phyloP scores from a whole-genome alignment of 768 basidiomycete species.

The Sporobolomyces roseus region DNA sequence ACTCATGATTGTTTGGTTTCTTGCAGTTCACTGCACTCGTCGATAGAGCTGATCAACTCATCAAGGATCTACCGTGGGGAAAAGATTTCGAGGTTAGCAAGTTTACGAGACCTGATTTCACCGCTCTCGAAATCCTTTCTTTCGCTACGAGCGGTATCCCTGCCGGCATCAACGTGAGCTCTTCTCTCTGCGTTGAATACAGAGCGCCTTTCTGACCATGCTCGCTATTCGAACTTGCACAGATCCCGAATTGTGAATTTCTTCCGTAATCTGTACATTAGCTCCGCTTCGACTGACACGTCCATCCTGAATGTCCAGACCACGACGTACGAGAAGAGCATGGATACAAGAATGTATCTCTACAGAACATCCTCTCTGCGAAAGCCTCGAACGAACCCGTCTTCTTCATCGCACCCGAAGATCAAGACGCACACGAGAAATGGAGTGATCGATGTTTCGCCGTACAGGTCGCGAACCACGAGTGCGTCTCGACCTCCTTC shows the following conservation, averaged over 20 bases:
- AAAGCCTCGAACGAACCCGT: constrained; percentile 76
- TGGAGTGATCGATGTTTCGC: constrained; percentile 80
- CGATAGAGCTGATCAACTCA: constrained; percentile 67
- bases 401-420: constrained; percentile 70
- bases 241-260: too few species aligned
- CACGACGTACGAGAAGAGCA: constrained; percentile 70
- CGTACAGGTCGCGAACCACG: constrained; percentile 84
- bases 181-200: too few species aligned
- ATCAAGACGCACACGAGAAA: constrained; percentile 65
- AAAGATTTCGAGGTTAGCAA: constrained; percentile 44
- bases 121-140: constrained; percentile 70
- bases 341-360: constrained; percentile 86
- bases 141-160: constrained; percentile 88
- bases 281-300: too few species aligned
- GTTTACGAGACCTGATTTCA: constrained; percentile 81
- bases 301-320: too few species aligned
- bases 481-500: constrained; percentile 47
- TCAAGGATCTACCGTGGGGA: constrained; percentile 81
- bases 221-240: too few species aligned
- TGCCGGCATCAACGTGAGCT: constrained; percentile 59
- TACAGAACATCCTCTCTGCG: constrained; percentile 82
- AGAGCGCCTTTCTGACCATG: too few species aligned
- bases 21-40: constrained; percentile 65
- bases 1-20: background rate
- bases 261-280: too few species aligned